Base-by-base conservation (phyloP, 768 basidiomycete species). In the Nidula microcarpa region DNA sequence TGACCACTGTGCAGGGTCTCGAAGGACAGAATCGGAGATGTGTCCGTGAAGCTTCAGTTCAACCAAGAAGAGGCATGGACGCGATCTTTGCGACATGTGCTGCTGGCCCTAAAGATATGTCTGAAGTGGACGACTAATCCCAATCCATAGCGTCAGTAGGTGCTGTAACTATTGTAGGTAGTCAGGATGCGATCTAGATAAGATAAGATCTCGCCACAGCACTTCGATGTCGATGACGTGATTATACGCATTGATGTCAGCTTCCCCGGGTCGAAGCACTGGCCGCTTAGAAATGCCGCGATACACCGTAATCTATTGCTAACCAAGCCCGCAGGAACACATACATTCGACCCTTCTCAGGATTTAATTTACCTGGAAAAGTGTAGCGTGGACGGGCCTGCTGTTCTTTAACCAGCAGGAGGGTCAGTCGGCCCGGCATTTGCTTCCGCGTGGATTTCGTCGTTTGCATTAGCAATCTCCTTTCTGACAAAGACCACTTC, bases 21-120 rank as follows among this genome's bases (percentile, higher is more conserved):
- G 41, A 98, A 92, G 69, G 97, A 99, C 70, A 92, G 88, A 72
- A 99, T 99, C 52, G 95, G 94, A 6, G 94, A 96, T 51, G 89
- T 91, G 14, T 94, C 92, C 1, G 89, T 98, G 57, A 94, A 95
- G 69, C 74, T 95, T 3, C 94, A 95, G 63, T 96, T 97, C 68
- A 90, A 89, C 59, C 91, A 93, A 61, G 96, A 99, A 65, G 96
- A 99, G 63, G 78, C 85, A 0, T 99, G 96, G 96, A 98, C 96
- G 18, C 84, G 92, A 54, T 92, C 94, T 4, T 73, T 98, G 62
- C 81, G 93, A 33, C 94, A 97, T 61, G 91, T 98, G 53, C 76
- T 97, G 53, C 78, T 94, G 17, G 92, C 91, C 16, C 76, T 95
- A 39, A 94, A 94, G 72, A 88, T 93, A 54, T 81, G 92, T 47